Conservation (phyloP, 352 stramenopile genomes). For the Phytopythium aichiense region DNA sequence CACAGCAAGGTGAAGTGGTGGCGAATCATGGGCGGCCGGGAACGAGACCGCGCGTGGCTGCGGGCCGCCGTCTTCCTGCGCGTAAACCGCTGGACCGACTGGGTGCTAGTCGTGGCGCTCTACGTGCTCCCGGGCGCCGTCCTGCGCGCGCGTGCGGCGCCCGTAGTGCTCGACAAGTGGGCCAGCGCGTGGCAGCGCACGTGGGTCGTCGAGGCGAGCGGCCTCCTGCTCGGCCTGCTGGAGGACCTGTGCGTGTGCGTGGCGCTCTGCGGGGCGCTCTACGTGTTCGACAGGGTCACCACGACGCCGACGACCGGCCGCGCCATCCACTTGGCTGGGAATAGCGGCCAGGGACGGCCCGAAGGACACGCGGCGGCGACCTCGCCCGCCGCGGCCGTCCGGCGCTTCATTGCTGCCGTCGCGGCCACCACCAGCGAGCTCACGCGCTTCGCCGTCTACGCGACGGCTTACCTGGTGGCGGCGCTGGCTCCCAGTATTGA, state of each 20-base stretch:
- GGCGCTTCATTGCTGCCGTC: background rate
- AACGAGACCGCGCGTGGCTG: slow-evolving; percentile 13
- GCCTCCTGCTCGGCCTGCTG: slow-evolving; percentile 34
- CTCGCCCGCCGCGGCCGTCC: background rate
- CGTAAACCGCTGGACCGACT: slow-evolving; percentile 46
- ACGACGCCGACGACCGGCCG: slow-evolving; percentile 8
- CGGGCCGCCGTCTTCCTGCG: slow-evolving; percentile 33
- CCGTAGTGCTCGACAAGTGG: slow-evolving; percentile 40
- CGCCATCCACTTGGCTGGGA: slow-evolving; percentile 4
- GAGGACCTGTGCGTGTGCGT: slow-evolving; percentile 46
- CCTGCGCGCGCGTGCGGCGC: slow-evolving; percentile 23
- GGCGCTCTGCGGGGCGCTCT: slow-evolving; percentile 24
- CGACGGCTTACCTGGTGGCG: slow-evolving; percentile 26
- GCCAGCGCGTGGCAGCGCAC: slow-evolving; percentile 45
- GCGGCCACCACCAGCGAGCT: slow-evolving; percentile 11
- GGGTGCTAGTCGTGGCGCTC: slow-evolving; percentile 18
- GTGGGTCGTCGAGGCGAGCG: slow-evolving; percentile 23
- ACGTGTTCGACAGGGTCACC: slow-evolving; percentile 27
- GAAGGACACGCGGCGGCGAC: background rate
- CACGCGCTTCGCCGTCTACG: slow-evolving; percentile 30
- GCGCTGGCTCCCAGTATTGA: slow-evolving; percentile 23
- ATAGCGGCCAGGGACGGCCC: background rate
- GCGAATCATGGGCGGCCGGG: background rate
- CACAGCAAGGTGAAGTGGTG: background rate
- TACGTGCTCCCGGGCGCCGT: slow-evolving; percentile 32